Evolutionary conservation across 371 early-diverging fungal genomes (phyloP).

Genomic region (Actinomortierella wolfii): DNA sequence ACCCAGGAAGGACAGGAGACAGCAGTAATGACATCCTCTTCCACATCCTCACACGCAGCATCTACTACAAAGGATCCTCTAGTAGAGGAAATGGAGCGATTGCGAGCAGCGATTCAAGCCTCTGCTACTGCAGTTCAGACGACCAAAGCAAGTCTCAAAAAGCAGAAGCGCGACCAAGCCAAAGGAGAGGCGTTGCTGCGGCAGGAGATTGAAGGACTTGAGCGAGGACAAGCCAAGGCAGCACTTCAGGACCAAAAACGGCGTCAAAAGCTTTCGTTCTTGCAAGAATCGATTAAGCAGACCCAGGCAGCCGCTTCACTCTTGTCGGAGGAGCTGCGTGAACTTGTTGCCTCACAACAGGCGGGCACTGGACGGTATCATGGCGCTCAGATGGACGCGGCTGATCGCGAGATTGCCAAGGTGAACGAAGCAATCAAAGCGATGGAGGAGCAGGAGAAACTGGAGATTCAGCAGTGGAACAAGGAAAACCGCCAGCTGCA

Average conservation of each 20-base stretch:
- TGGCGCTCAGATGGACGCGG: too few relatives aligned
- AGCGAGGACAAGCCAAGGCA: slow-evolving; percentile 37
- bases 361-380: background rate
- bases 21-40: too few relatives aligned
- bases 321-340: slow-evolving; percentile 13
- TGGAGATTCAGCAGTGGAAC: slow-evolving; percentile 9
- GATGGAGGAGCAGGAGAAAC: slow-evolving; percentile 12
- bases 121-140: slow-evolving; percentile 15
- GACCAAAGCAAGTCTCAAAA: slow-evolving; percentile 22
- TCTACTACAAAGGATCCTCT: too few relatives aligned
- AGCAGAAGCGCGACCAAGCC: slow-evolving; percentile 41
- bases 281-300: slow-evolving; percentile 45
- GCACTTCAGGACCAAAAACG: slow-evolving; percentile 38
- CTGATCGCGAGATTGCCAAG: background rate
- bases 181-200: slow-evolving; percentile 24
- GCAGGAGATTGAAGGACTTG: slow-evolving; percentile 43
- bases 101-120: slow-evolving; percentile 20
- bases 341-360: slow-evolving; percentile 7
- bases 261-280: slow-evolving; percentile 38
- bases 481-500: slow-evolving; percentile 25
- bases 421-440: slow-evolving; percentile 4
- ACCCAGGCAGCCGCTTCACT: slow-evolving; percentile 17
- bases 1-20: too few relatives aligned
- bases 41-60: too few relatives aligned
- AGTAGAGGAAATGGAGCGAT: slow-evolving; percentile 10